phyloP scores from a whole-genome alignment of 345 rosid genomes.

The Raphanus raphanistrum region DNA sequence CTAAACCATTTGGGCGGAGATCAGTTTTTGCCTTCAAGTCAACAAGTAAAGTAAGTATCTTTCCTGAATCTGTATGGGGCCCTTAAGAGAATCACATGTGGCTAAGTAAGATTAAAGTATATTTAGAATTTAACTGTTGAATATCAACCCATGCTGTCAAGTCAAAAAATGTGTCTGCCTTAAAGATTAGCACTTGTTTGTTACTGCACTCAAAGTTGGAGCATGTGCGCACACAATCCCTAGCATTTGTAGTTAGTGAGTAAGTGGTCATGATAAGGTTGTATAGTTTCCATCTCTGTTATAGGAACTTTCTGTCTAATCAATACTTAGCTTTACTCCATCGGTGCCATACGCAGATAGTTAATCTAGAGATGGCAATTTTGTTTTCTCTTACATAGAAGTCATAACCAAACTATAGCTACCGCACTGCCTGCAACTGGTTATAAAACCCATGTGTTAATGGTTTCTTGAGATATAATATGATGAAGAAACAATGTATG shows the following conservation, averaged over 20 bases:
- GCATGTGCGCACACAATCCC: slow-evolving; percentile 36
- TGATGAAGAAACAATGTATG: slow-evolving; percentile 23
- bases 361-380: no score
- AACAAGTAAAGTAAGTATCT: slow-evolving; percentile 33
- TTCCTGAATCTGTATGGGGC: slow-evolving; percentile 33
- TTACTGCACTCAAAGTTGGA: slow-evolving; percentile 35
- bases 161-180: slow-evolving; percentile 35
- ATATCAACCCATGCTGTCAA: slow-evolving; percentile 31
- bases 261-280: slow-evolving; percentile 31
- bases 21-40: slow-evolving; percentile 31
- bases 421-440: no score
- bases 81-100: slow-evolving; percentile 37
- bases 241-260: slow-evolving; percentile 26
- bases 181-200: slow-evolving; percentile 22
- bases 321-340: slow-evolving; percentile 30
- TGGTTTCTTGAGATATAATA: background rate
- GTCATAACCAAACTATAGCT: no score
- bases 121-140: slow-evolving; percentile 28
- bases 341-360: slow-evolving; percentile 25
- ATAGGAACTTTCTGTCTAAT: slow-evolving; percentile 32
- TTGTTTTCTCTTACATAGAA: no score
- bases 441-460: background rate
- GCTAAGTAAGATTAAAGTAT: slow-evolving; percentile 27
- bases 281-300: slow-evolving; percentile 28
- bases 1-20: slow-evolving; percentile 31